Evolutionary conservation across 1,139 yeast genomes (phyloP), one percentile per base, ranked within the genome.

Genomic region (Diutina scorzettiae): DNA sequence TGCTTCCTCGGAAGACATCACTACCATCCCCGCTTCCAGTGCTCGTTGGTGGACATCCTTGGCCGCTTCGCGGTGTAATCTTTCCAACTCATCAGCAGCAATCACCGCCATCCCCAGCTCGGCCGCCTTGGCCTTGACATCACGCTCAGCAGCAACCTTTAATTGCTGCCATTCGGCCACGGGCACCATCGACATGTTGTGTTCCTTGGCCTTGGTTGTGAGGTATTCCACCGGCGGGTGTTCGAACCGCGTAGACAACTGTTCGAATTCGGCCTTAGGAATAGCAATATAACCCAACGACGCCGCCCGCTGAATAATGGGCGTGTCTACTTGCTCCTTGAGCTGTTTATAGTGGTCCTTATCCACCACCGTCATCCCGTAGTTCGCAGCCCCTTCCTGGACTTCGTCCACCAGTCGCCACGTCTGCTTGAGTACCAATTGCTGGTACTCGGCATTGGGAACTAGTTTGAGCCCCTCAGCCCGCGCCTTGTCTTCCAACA

Each of bases 371-470:
- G 45, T 47, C 48, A 51, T 51, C 5, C 52, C 53, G 47, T 57
- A 56, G 4, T 50, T 50, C 0, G 46, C 44, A 1, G 72, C 71
- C 37, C 50, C 52, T 6, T 50, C 45, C 27, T 50, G 51, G 17
- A 68, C 54, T 23, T 51, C 51, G 6, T 61, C 66, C 30, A 66
- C 50, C 4, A 68, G 55, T 2, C 72, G 71, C 49, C 63, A 62
- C 43, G 63, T 62, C 5, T 67, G 68, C 40, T 51, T 55, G 11
- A 64, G 45, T 20, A 64, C 51, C 45, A 67, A 53, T 12, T 56
- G 57, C 42, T 65, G 65, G 44, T 63, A 63, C 30, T 62, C 67
- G 8, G 49, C 49, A 20, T 34, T 43, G 20, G 51, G 44, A 2
- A 64, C 41, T 6, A 63, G 40, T 46, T 53, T 57, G 48, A 51